These are phyloP conservation scores for Penicillium turbatum DNA, from an alignment of 495 filamentous ascomycete genomes.

Conservation along the genomic window DNA sequence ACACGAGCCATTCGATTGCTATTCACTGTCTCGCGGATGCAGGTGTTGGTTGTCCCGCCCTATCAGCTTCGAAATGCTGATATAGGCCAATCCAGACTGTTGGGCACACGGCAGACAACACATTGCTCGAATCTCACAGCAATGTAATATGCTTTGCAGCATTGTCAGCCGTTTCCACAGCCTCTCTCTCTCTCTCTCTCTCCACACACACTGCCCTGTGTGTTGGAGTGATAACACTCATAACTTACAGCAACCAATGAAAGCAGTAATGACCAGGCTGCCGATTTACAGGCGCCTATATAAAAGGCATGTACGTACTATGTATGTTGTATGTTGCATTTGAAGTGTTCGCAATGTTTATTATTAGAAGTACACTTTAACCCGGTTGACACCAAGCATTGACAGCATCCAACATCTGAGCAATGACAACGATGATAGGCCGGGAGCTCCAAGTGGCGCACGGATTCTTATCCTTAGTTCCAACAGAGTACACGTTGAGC, in stretches of 20 bases:
- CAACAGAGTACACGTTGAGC: slow-evolving; percentile 1
- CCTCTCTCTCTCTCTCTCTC: too few relatives aligned
- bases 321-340: too few relatives aligned
- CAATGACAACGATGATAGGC: slow-evolving; percentile 9
- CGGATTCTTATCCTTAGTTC: slow-evolving; percentile 3
- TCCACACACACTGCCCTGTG: too few relatives aligned
- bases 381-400: neutral
- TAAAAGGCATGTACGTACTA: too few relatives aligned
- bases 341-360: neutral
- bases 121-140: neutral
- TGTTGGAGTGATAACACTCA: too few relatives aligned
- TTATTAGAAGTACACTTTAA: neutral
- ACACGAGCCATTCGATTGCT: slow-evolving; percentile 1
- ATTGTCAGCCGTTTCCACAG: neutral
- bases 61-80: neutral
- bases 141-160: neutral
- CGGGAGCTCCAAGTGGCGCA: slow-evolving; percentile 1
- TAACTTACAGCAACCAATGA: neutral
- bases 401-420: neutral
- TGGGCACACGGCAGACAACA: neutral
- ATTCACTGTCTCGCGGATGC: neutral
- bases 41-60: neutral
- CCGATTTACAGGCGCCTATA: too few relatives aligned
- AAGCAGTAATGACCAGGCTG: neutral
- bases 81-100: slow-evolving; percentile 1